Evolutionary conservation across 116 monocot species (phyloP).

Genomic region (Zostera marina): DNA sequence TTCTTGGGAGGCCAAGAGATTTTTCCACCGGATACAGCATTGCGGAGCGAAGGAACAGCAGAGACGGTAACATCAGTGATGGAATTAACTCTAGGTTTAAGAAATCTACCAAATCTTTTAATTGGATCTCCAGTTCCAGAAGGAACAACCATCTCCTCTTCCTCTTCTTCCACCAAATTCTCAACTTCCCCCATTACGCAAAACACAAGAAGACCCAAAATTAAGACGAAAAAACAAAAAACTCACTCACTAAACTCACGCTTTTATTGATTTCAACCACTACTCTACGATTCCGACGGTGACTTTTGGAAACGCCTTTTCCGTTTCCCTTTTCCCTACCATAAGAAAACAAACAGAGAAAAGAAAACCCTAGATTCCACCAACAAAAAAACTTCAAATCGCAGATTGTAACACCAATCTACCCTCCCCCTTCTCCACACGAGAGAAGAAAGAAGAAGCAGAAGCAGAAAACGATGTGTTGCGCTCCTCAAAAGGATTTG

Average conservation of each 20-base stretch:
- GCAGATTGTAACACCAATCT: too few species aligned
- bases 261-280: not conserved
- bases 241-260: too few species aligned
- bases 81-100: conserved; percentile 6
- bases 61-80: not conserved
- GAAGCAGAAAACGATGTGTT: too few species aligned
- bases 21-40: not conserved
- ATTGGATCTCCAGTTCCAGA: conserved; percentile 1
- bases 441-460: too few species aligned
- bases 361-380: too few species aligned
- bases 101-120: conserved; percentile 9
- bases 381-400: too few species aligned
- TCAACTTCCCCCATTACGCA: not conserved
- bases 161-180: conserved; percentile 11
- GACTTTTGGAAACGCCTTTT: not conserved
- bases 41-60: not conserved
- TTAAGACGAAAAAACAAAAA: not conserved
- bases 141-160: conserved; percentile 9
- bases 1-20: conserved; percentile 10
- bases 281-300: not conserved
- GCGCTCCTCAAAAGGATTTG: too few species aligned
- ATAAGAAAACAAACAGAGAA: too few species aligned
- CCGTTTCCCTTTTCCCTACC: not conserved
- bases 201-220: not conserved
- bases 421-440: too few species aligned